Base-by-base conservation (phyloP, 2,329 filamentous ascomycete species). In the Aspergillus melleus region DNA sequence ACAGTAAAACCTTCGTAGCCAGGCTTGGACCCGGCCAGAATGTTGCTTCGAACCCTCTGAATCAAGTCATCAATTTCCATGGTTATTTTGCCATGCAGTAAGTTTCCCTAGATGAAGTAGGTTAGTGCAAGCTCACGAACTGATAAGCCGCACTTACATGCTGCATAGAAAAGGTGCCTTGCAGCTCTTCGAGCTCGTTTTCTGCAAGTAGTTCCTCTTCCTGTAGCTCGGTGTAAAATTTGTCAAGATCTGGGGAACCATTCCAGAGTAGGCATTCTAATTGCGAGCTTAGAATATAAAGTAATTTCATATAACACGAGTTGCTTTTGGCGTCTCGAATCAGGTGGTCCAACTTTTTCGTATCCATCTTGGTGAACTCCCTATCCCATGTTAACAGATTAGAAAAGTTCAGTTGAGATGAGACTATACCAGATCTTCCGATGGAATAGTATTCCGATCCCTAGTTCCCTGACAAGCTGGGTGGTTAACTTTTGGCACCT, bases 231-330 rank as follows among this genome's bases (percentile, higher is more conserved):
- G 26, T 49, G 29, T 51, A 42, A 30, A 61, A 65, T 32, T 26
- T 62, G 53, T 55, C 53, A 54, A 69, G 63, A 59, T 69, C 58
- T 20, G 57, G 60, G 39, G 47, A 59, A 4, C 60, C 52, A 53
- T 57, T 46, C 9, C 49, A 53, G 10, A 61, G 44, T n/a, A 61
- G 61, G 19, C 55, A 36, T 49, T 67, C 57, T 26, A 70, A 59
- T 56, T 69, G 60, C 57, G 61, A 46, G 36, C 62, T 50, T 49
- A 70, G 60, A 57, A 66, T 63, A 46, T 61, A 58, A 24, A 69
- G 60, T 20, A 70, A 55, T 54, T 66, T 51, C n/a, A 66, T 67
- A 39, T 66, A 60, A 58, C 62, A 58, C 32, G 44, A 22, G 60
- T 70, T 52, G 52, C 36, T 58, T 36, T 67, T 30, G 57, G 66